Evolutionary conservation across 805 yeast species (phyloP).

Genomic region (Yamadazyma endophytica): DNA sequence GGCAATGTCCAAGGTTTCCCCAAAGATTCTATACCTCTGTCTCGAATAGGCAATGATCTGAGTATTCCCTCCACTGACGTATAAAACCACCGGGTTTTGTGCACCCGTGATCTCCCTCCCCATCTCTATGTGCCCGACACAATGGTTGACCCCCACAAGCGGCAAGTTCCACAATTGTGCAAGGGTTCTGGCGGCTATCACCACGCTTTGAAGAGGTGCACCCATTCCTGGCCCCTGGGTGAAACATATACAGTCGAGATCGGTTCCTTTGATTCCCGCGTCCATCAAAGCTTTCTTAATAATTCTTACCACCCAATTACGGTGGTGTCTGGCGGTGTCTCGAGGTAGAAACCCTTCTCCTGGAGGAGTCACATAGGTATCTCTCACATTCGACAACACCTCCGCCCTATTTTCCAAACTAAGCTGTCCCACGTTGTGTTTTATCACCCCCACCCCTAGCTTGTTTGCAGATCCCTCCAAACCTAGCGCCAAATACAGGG

Average conservation of each 20-base stretch:
- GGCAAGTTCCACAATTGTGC: slow-evolving; percentile 80
- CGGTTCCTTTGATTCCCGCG: slow-evolving; percentile 47
- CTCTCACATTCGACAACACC: slow-evolving; percentile 86
- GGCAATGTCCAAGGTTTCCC: slow-evolving; percentile 98
- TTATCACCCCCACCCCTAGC: slow-evolving; percentile 88
- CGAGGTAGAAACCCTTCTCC: slow-evolving; percentile 97
- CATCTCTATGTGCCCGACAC: slow-evolving; percentile 98
- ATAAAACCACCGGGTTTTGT: slow-evolving; percentile 90
- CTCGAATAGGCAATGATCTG: slow-evolving; percentile 96
- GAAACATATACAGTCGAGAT: slow-evolving; percentile 80
- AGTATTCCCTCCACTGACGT: slow-evolving; percentile 98
- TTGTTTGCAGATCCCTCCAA: slow-evolving; percentile 97
- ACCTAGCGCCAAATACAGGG: slow-evolving; percentile 73
- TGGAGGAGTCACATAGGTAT: slow-evolving; percentile 93
- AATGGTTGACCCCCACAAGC: slow-evolving; percentile 91
- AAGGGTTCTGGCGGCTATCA: slow-evolving; percentile 84
- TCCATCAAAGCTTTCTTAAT: slow-evolving; percentile 63
- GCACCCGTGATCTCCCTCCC: slow-evolving; percentile 99
- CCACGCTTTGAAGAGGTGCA: slow-evolving; percentile 93
- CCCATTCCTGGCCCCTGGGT: slow-evolving; percentile 99
- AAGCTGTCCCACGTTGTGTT: slow-evolving; percentile 62
- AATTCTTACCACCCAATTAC: slow-evolving; percentile 88
- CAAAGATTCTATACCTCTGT: slow-evolving; percentile 93
- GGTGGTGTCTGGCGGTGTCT: slow-evolving; percentile 94
- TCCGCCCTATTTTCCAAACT: slow-evolving; percentile 59